phyloP scores from a whole-genome alignment of 2,329 filamentous ascomycete genomes.

The Claviceps humidiphila region DNA sequence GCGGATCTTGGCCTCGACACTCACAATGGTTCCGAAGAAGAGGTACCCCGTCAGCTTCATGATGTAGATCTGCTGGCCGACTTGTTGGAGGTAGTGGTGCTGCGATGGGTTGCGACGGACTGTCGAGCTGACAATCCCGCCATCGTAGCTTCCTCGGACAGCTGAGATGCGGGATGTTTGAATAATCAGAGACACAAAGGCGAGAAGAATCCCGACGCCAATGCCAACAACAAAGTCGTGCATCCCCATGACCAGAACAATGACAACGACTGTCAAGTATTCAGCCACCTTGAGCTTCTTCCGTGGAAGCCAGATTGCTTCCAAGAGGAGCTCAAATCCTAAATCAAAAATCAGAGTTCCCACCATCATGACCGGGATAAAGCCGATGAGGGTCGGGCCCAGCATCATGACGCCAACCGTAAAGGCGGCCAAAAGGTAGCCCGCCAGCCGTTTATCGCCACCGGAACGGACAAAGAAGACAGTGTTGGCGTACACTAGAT shows the following conservation, averaged over 20 bases:
- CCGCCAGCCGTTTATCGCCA: slow-evolving; percentile 74
- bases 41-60: slow-evolving; percentile 88
- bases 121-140: slow-evolving; percentile 79
- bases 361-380: slow-evolving; percentile 93
- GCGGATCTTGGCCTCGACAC: slow-evolving; percentile 80
- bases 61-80: slow-evolving; percentile 77
- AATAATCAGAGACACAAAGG: slow-evolving; percentile 81
- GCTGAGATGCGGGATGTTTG: slow-evolving; percentile 85
- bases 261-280: slow-evolving; percentile 78
- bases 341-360: slow-evolving; percentile 90
- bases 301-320: slow-evolving; percentile 79
- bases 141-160: slow-evolving; percentile 80
- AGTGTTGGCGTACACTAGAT: slow-evolving; percentile 94
- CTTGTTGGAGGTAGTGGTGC: slow-evolving; percentile 70
- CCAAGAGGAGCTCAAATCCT: slow-evolving; percentile 79
- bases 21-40: slow-evolving; percentile 97
- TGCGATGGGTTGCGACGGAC: slow-evolving; percentile 85
- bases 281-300: slow-evolving; percentile 79
- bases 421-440: slow-evolving; percentile 66
- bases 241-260: slow-evolving; percentile 89
- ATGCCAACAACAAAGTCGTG: slow-evolving; percentile 96
- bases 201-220: slow-evolving; percentile 77
- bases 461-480: slow-evolving; percentile 93
- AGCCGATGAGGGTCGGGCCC: slow-evolving; percentile 80
- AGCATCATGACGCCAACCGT: slow-evolving; percentile 75